These are phyloP conservation scores for Chlamydomonas sp. DNA, from an alignment of 139 green algal genomes.

Conservation along the genomic window DNA sequence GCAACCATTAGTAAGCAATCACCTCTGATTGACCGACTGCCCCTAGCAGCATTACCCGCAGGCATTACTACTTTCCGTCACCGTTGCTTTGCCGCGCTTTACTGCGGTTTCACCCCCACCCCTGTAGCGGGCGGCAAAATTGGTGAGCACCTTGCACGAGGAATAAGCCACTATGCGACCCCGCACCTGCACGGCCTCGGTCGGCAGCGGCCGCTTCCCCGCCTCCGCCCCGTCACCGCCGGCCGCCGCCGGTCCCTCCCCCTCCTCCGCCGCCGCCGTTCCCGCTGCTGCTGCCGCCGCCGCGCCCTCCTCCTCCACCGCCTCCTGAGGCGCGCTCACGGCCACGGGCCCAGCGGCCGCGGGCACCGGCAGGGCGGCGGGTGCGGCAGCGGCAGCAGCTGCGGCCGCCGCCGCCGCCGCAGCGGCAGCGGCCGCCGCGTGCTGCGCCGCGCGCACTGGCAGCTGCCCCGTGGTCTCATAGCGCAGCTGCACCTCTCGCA, in stretches of 20 bases:
- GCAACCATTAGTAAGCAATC: too few species aligned
- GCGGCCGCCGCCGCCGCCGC: not conserved
- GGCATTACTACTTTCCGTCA: too few species aligned
- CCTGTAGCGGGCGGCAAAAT: too few species aligned
- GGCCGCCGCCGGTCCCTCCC: too few species aligned
- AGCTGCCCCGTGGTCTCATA: constrained; percentile 32
- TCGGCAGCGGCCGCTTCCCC: not conserved
- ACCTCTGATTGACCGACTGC: too few species aligned
- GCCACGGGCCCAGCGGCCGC: not conserved
- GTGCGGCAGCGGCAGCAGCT: not conserved
- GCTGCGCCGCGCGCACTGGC: not conserved
- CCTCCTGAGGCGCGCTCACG: not conserved
- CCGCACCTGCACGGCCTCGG: not conserved
- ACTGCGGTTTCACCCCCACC: too few species aligned
- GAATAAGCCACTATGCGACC: not conserved
- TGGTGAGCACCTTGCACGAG: too few species aligned
- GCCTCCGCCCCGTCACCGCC: not conserved
- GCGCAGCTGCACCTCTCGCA: constrained; percentile 26
- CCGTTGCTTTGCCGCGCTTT: too few species aligned
- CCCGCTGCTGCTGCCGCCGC: too few species aligned
- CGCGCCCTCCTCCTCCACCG: too few species aligned
- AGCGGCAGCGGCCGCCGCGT: not conserved
- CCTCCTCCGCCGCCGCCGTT: not conserved
- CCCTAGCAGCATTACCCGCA: too few species aligned
- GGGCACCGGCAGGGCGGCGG: not conserved